Evolutionary conservation across 2,329 filamentous ascomycete species (phyloP), one percentile per base, ranked within the genome.

Genomic region (Lachnellula subtilissima): DNA sequence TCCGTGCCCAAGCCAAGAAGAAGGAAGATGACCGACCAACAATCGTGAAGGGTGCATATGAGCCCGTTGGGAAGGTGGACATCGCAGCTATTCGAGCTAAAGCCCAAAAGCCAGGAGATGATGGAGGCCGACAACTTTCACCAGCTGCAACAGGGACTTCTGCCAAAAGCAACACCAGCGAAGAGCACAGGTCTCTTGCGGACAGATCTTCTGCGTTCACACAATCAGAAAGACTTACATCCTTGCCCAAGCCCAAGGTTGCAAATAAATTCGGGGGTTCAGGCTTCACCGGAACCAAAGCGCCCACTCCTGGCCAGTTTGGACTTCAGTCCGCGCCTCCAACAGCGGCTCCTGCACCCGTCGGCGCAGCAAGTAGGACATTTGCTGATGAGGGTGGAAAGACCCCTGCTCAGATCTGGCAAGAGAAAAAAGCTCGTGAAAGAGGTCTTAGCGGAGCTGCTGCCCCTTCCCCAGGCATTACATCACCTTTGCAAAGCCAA

Each of bases 311-410:
- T 12, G 84, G 81, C 47, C 83, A 78, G 0, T 82, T 85, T 37
- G 85, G 85, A 22, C 76, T 90, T 50, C 82, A 83, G 12, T 86
- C 86, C 59, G 72, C 79, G 8, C 76, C 84, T 28, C 74, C 84
- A 19, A 77, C 82, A 3, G 69, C 75, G 19, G 67, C 76, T 15
- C 83, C 76, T 17, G 67, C 78, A 19, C 85, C 88, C 5, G 80
- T 96, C 25, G 91, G 91, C 25, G 81, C 84, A 62, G 91, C 92
- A 39, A 95, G 91, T 74, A 86, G 91, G 67, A 96, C 91, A 0
- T 99, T 97, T 76, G 94, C 94, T 15, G 92, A 97, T 64, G 79
- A 95, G 71, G 92, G 89, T 61, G 94, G 94, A 60, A 99, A 97
- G 78, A 97, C 94, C 5, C 94, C 94, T 6, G 92, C 94, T 32